Evolutionary conservation across 1,284 basidiomycete genomes (phyloP), one percentile per base, ranked within the genome.

Genomic region (Paramarasmius palmivorus): DNA sequence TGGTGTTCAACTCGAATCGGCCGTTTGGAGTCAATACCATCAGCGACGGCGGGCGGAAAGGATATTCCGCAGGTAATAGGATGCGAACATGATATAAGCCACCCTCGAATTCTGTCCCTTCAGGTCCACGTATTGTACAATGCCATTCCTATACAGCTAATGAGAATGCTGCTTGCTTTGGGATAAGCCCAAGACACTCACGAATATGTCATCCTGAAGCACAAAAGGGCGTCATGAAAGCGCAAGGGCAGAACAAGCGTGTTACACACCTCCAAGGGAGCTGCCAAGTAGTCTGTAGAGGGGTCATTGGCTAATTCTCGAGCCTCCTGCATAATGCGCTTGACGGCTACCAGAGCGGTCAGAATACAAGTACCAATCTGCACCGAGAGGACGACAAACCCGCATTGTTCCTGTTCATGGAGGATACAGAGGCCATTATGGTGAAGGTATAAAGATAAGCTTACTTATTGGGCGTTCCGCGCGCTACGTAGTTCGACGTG

Each of bases 321-420:
- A 3, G 95, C 95, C 73, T 98, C 95, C 68, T 94, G 93, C 84
- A 98, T 92, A 61, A 98, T 97, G 44, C 96, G 87, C 76, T 97
- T 97, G 55, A 97, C 90, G 51, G 93, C 93, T 82, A 47, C 47
- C 45, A 25, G n/a, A 25, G 22, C 26, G 5, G 14, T 36, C 39
- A 23, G 56, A 35, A 49, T 41, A 50, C 35, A 48, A 10, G 38
- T n/a, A 41, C 12, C 29, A 38, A 14, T 7, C 29, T 22, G 15
- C 22, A 10, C 14, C 32, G 22, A 49, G 29, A 15, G 35, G 17
- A 1, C 23, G 17, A 65, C 78, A 45, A 35, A 89, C 90, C 90
- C 44, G 90, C 84, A 67, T 92, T 92, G 73, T 92, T 92, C 83
- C 88, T 92, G 77, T 92, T 92, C 59, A 92, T 74, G 12, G 76